phyloP scores from a whole-genome alignment of 495 filamentous ascomycete species.

The Aspergillus campestris region DNA sequence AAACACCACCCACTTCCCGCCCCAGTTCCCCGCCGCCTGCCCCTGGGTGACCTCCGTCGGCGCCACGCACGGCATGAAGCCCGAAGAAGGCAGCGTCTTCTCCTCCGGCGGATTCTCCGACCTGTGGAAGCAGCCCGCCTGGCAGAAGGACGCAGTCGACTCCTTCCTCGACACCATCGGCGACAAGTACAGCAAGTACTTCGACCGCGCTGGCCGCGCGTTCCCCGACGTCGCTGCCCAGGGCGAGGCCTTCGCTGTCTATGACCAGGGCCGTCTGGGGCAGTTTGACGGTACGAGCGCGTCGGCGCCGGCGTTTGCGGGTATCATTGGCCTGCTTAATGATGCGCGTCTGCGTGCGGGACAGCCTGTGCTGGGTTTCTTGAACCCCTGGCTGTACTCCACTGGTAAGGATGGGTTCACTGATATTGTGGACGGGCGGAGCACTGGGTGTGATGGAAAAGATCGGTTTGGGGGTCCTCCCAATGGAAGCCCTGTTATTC shows the following conservation, averaged over 20 bases:
- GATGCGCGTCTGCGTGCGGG: constrained; percentile 51
- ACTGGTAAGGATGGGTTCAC: constrained; percentile 45
- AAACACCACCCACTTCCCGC: constrained; percentile 57
- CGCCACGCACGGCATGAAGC: constrained; percentile 48
- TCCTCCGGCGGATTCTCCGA: constrained; percentile 64
- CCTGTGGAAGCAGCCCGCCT: constrained; percentile 51
- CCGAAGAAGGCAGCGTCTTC: constrained; percentile 49
- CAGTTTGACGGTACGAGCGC: constrained; percentile 57
- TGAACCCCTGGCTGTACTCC: constrained; percentile 69
- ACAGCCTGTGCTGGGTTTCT: constrained; percentile 54
- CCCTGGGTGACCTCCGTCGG: constrained; percentile 69
- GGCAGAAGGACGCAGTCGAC: constrained; percentile 50
- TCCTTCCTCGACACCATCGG: constrained; percentile 47
- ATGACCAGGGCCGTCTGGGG: constrained; percentile 42
- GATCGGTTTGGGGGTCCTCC: constrained; percentile 29
- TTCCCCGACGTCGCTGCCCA: constrained; percentile 71
- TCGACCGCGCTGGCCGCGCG: constrained; percentile 56
- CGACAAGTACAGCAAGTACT: constrained; percentile 37
- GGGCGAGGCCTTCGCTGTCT: constrained; percentile 42
- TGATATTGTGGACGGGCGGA: constrained; percentile 54
- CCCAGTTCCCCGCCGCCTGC: constrained; percentile 63
- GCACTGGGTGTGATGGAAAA: constrained; percentile 50
- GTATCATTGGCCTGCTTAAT: constrained; percentile 58
- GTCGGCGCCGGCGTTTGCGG: constrained; percentile 54
- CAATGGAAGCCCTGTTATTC: constrained; percentile 31